Conservation (phyloP, 2,329 filamentous ascomycete genomes). For the Colletotrichum cordylinicola region DNA sequence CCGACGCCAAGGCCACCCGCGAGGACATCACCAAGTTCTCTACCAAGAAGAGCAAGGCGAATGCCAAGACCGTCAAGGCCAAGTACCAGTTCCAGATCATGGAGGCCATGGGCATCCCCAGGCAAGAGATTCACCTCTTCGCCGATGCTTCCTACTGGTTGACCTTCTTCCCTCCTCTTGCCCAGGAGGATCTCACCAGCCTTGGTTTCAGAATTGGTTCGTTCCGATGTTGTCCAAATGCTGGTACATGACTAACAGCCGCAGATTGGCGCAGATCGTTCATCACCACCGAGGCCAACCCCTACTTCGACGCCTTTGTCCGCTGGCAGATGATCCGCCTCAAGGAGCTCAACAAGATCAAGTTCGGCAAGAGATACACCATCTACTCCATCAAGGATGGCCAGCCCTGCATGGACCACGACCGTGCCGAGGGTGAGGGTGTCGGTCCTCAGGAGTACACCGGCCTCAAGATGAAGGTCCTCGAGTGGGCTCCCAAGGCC, state of each 20-base stretch:
- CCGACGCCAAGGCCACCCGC: slow-evolving; percentile 63
- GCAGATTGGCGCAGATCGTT: slow-evolving; percentile 24
- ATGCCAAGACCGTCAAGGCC: slow-evolving; percentile 86
- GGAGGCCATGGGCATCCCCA: slow-evolving; percentile 86
- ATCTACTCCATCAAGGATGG: slow-evolving; percentile 80
- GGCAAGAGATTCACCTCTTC: slow-evolving; percentile 91
- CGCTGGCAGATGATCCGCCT: slow-evolving; percentile 97
- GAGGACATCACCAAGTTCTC: slow-evolving; percentile 91
- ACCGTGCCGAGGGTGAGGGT: slow-evolving; percentile 50
- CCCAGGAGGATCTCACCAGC: slow-evolving; percentile 24
- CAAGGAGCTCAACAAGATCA: slow-evolving; percentile 88
- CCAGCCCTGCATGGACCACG: slow-evolving; percentile 54
- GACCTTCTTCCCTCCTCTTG: slow-evolving; percentile 74
- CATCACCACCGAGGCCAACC: slow-evolving; percentile 95
- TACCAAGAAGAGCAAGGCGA: slow-evolving; percentile 91
- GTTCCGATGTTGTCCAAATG: background rate
- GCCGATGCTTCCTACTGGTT: slow-evolving; percentile 93
- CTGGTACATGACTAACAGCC: slow-evolving; percentile 41
- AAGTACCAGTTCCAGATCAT: slow-evolving; percentile 98
- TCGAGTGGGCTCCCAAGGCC: slow-evolving; percentile 85
- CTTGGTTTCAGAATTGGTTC: slow-evolving; percentile 19
- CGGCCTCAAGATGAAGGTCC: slow-evolving; percentile 86
- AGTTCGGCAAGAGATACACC: slow-evolving; percentile 91
- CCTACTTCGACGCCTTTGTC: slow-evolving; percentile 90
- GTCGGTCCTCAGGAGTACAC: slow-evolving; percentile 64